phyloP scores from a whole-genome alignment of 108 stramenopile species.

The Discostella stelligeroides region DNA sequence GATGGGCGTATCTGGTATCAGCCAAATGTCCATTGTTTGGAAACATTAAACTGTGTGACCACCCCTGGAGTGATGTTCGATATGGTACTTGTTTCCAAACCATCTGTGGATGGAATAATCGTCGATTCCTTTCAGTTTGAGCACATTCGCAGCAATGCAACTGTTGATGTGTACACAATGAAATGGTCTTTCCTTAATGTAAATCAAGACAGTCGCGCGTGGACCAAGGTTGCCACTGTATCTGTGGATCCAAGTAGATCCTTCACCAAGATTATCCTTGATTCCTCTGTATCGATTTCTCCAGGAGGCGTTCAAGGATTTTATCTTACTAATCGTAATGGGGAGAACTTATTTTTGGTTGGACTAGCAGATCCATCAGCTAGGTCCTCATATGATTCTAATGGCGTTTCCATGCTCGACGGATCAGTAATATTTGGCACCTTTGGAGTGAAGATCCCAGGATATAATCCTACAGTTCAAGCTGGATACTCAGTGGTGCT shows the following conservation, averaged over 20 bases:
- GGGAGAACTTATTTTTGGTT: constrained; percentile 9
- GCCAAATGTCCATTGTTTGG: constrained; percentile 1
- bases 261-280: constrained; percentile 4
- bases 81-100: neutral
- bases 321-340: neutral
- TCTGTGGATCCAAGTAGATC: neutral
- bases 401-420: constrained; percentile 8
- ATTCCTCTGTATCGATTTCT: constrained; percentile 9
- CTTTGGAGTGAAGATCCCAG: constrained; percentile 20
- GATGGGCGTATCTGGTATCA: constrained; percentile 9
- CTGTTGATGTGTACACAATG: constrained; percentile 27
- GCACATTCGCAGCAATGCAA: constrained; percentile 1
- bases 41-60: constrained; percentile 10
- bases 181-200: constrained; percentile 1
- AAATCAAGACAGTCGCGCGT: neutral
- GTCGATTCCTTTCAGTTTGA: constrained; percentile 22
- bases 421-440: constrained; percentile 17
- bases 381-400: constrained; percentile 1
- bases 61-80: constrained; percentile 29
- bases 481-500: constrained; percentile 5
- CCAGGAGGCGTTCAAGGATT: constrained; percentile 8
- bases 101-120: neutral
- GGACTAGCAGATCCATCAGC: constrained; percentile 2
- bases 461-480: constrained; percentile 16
- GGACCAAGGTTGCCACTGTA: constrained; percentile 11